Percentiles rank a stretch among this genome's conserved stretches.
Conservation (phyloP, 2,329 filamentous ascomycete genomes). For the Exophiala sideris region DNA sequence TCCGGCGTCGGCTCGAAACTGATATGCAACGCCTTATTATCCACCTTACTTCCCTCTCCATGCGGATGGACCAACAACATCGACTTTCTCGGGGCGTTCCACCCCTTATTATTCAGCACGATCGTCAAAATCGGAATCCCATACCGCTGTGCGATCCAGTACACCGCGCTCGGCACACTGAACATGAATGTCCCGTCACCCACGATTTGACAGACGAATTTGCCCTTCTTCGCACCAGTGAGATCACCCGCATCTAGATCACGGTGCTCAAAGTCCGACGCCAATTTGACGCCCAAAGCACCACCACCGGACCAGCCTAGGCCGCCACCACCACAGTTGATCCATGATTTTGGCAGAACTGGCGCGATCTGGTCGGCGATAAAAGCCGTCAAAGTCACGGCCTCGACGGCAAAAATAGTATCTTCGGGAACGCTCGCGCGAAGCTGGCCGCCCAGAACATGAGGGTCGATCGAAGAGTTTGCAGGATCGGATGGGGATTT, state of each 20-base stretch:
- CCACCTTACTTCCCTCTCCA: conserved; percentile 59
- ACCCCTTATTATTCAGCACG: conserved; percentile 67
- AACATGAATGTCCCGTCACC: conserved; percentile 68
- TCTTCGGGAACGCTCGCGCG: conserved; percentile 58
- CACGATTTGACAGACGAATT: conserved; percentile 62
- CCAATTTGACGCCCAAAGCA: conserved; percentile 73
- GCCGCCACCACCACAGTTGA: conserved; percentile 77
- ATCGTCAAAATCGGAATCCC: conserved; percentile 64
- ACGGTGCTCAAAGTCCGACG: conserved; percentile 52
- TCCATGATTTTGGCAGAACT: conserved; percentile 67
- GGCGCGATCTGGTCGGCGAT: conserved; percentile 70
- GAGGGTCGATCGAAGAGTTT: conserved; percentile 59
- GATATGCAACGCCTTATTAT: conserved; percentile 64
- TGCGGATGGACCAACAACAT: conserved; percentile 64
- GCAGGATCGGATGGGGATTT: conserved; percentile 54
- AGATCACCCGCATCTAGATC: conserved; percentile 28
- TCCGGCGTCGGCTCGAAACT: conserved; percentile 64
- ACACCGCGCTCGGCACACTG: conserved; percentile 61
- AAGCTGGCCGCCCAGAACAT: conserved; percentile 56
- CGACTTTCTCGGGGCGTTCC: conserved; percentile 63
- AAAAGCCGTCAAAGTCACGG: conserved; percentile 67
- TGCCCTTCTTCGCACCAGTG: conserved; percentile 45
- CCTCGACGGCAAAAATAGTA: conserved; percentile 73
- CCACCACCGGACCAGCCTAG: conserved; percentile 77
- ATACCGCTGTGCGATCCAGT: conserved; percentile 66